Percentiles rank a stretch among this genome's conserved stretches.
These are phyloP conservation scores for Eutrema yunnanense DNA, from an alignment of 345 rosid species.

Conservation along the genomic window DNA sequence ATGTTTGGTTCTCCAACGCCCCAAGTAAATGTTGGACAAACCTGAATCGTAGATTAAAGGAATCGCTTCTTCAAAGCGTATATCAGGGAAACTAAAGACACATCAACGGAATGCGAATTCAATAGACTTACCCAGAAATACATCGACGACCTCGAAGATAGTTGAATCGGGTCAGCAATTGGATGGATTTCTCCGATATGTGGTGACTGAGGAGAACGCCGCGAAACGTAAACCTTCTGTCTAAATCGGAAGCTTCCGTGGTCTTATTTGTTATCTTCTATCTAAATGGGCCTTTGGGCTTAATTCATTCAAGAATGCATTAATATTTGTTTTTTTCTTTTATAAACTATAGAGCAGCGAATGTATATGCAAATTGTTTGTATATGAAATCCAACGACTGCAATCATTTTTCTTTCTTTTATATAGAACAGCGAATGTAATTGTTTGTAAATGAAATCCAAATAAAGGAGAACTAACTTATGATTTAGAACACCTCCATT, in stretches of 20 bases:
- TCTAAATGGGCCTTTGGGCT: neutral
- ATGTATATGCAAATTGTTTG: neutral
- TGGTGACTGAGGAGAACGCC: too few relatives aligned
- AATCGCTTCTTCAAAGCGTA: neutral
- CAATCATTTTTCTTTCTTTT: too few relatives aligned
- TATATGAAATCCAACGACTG: neutral
- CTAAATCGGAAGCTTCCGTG: too few relatives aligned
- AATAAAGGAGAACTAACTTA: neutral
- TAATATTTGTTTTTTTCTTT: too few relatives aligned
- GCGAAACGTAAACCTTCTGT: too few relatives aligned
- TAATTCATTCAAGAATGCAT: too few relatives aligned
- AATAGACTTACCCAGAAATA: neutral
- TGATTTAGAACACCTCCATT: neutral
- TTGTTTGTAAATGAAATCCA: neutral
- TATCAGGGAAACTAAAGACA: neutral
- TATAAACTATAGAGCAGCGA: too few relatives aligned
- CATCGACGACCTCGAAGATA: neutral
- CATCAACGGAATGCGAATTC: too few relatives aligned
- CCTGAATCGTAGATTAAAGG: neutral
- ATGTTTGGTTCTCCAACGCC: neutral
- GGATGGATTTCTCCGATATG: too few relatives aligned
- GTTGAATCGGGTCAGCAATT: neutral
- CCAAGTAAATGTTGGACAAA: neutral
- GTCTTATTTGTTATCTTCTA: neutral
- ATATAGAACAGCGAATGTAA: neutral